Percentiles rank a stretch among this genome's conserved stretches.
These are phyloP conservation scores for Trapa bicornis DNA, from an alignment of 345 rosid genomes.

Conservation along the genomic window DNA sequence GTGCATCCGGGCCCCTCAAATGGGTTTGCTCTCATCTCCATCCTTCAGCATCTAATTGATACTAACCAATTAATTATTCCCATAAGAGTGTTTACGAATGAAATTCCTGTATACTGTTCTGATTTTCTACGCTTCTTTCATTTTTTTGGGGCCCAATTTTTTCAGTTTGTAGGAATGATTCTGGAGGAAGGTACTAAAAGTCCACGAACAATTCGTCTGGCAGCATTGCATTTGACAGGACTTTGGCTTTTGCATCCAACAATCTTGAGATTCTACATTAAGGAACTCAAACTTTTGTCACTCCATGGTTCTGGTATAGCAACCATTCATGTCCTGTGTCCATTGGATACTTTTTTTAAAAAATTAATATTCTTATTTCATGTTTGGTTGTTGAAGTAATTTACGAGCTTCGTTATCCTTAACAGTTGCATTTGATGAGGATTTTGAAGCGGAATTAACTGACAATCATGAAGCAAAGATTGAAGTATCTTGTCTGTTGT, in stretches of 20 bases:
- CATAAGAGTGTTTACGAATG: background rate
- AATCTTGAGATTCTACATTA: slow-evolving; percentile 57
- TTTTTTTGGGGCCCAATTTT: slow-evolving; percentile 1
- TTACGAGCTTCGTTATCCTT: background rate
- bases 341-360: background rate
- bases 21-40: slow-evolving; percentile 39
- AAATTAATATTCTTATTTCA: background rate
- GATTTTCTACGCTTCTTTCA: background rate
- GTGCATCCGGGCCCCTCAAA: slow-evolving; percentile 65
- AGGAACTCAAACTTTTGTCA: slow-evolving; percentile 75
- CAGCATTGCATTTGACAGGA: slow-evolving; percentile 87
- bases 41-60: slow-evolving; percentile 1
- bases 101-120: background rate
- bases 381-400: background rate
- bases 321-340: slow-evolving; percentile 4
- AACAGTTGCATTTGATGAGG: slow-evolving; percentile 94
- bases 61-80: background rate
- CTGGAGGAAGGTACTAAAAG: slow-evolving; percentile 87
- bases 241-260: slow-evolving; percentile 67
- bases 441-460: slow-evolving; percentile 84
- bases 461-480: slow-evolving; percentile 71
- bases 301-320: slow-evolving; percentile 85
- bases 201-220: slow-evolving; percentile 95
- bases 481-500: slow-evolving; percentile 63
- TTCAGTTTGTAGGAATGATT: slow-evolving; percentile 72